Percentiles rank a stretch among this genome's conserved stretches.
phyloP scores from a whole-genome alignment of 768 basidiomycete species.

The Tylopilus sp. region DNA sequence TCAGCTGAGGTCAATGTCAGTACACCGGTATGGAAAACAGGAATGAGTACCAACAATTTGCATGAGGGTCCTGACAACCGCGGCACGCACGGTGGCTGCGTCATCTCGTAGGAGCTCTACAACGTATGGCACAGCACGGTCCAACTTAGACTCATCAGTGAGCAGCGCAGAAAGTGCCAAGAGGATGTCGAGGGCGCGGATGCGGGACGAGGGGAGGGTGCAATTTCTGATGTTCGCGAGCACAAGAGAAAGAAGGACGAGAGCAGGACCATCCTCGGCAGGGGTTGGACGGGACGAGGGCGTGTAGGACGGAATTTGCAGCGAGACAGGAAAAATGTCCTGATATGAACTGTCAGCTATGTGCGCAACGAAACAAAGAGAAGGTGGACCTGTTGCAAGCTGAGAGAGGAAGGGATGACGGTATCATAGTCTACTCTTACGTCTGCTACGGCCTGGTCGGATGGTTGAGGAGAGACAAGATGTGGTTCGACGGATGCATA shows the following conservation, averaged over 20 bases:
- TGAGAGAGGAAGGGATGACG: slow-evolving; percentile 38
- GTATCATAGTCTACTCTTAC: slow-evolving; percentile 52
- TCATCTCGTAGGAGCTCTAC: slow-evolving; percentile 89
- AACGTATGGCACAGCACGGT: slow-evolving; percentile 89
- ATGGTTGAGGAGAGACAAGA: slow-evolving; percentile 43
- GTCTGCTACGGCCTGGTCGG: slow-evolving; percentile 47
- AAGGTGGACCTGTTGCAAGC: slow-evolving; percentile 55
- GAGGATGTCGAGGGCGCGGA: slow-evolving; percentile 82
- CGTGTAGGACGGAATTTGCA: slow-evolving; percentile 56
- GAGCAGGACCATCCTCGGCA: slow-evolving; percentile 80
- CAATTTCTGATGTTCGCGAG: slow-evolving; percentile 91
- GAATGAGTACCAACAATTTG: slow-evolving; percentile 61
- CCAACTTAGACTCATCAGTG: slow-evolving; percentile 93
- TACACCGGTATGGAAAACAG: not conserved
- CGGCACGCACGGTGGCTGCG: slow-evolving; percentile 74
- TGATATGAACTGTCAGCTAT: slow-evolving; percentile 26
- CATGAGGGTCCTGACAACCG: slow-evolving; percentile 72
- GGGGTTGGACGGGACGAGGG: slow-evolving; percentile 46
- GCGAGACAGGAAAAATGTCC: slow-evolving; percentile 76
- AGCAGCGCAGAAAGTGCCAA: slow-evolving; percentile 76
- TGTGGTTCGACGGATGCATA: slow-evolving; percentile 80
- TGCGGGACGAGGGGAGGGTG: slow-evolving; percentile 77
- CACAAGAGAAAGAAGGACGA: slow-evolving; percentile 83
- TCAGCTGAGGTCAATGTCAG: slow-evolving; percentile 41
- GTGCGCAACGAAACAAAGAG: too few species aligned